phyloP scores from a whole-genome alignment of 768 basidiomycete species.

The Mycena vulgaris region DNA sequence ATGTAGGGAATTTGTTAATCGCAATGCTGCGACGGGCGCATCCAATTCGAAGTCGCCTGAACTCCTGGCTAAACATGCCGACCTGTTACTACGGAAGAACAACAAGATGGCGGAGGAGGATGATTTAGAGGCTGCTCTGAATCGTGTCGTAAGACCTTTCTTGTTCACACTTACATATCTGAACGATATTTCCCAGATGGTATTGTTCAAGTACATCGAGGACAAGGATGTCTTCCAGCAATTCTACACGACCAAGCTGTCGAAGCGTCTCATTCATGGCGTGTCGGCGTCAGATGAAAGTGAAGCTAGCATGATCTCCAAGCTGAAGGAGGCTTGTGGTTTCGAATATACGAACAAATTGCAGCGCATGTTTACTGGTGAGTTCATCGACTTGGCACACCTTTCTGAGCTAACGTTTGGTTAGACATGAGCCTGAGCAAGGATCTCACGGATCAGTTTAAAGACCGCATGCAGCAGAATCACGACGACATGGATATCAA shows the following conservation, averaged over 20 bases:
- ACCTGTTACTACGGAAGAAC: conserved; percentile 91
- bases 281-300: conserved; percentile 96
- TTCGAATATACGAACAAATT: conserved; percentile 98
- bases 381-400: conserved; percentile 33
- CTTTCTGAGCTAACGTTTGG: conserved; percentile 14
- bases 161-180: conserved; percentile 43
- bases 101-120: conserved; percentile 96
- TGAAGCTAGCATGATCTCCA: conserved; percentile 98
- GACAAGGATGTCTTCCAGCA: conserved; percentile 99
- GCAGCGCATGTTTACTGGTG: conserved; percentile 97
- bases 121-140: conserved; percentile 90
- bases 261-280: conserved; percentile 91
- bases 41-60: conserved; percentile 93
- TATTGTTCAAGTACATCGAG: conserved; percentile 97
- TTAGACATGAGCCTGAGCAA: conserved; percentile 96
- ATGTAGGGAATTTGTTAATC: conserved; percentile 95
- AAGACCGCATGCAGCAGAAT: conserved; percentile 90
- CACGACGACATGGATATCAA: conserved; percentile 91
- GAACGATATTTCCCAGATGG: conserved; percentile 76
- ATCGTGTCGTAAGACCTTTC: conserved; percentile 80
- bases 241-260: conserved; percentile 95
- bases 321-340: conserved; percentile 96
- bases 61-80: conserved; percentile 92
- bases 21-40: conserved; percentile 90
- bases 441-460: conserved; percentile 96